A percentile compares a stretch with the other conserved stretches of the same genome.
phyloP scores from a whole-genome alignment of 306 rosid species.

The Erythrophleum fordii region DNA sequence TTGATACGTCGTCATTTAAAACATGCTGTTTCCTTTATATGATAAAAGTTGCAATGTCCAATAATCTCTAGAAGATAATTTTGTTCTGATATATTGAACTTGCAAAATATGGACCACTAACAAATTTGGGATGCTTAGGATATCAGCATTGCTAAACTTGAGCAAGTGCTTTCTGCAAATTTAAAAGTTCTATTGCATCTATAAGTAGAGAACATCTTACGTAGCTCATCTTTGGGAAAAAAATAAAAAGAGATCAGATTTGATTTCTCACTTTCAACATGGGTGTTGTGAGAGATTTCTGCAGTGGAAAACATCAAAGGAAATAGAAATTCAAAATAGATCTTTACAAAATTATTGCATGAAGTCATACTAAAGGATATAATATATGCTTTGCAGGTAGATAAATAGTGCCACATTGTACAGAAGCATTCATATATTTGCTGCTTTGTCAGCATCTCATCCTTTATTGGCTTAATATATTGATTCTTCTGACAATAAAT shows the following conservation, averaged over 20 bases:
- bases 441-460: background rate
- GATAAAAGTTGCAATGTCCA: background rate
- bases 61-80: background rate
- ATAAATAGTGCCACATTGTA: slow-evolving; percentile 1
- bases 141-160: background rate
- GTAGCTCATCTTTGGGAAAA: background rate
- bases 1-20: slow-evolving; percentile 3
- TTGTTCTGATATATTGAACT: slow-evolving; percentile 1
- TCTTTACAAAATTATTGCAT: background rate
- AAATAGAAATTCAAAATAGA: slow-evolving; percentile 4
- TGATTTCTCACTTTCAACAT: background rate
- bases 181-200: slow-evolving; percentile 1
- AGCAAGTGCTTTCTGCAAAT: background rate
- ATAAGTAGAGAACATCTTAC: slow-evolving; percentile 9
- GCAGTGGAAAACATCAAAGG: background rate
- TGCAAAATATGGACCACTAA: background rate
- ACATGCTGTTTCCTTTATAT: background rate
- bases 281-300: background rate
- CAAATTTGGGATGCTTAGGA: background rate
- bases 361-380: slow-evolving; percentile 3
- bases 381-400: background rate
- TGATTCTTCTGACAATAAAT: slow-evolving; percentile 8
- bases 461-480: background rate
- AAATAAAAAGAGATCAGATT: background rate
- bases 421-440: background rate